Evolutionary conservation across 768 basidiomycete genomes (phyloP), one percentile per base, ranked within the genome.

Genomic region (Lyophyllum atratum): DNA sequence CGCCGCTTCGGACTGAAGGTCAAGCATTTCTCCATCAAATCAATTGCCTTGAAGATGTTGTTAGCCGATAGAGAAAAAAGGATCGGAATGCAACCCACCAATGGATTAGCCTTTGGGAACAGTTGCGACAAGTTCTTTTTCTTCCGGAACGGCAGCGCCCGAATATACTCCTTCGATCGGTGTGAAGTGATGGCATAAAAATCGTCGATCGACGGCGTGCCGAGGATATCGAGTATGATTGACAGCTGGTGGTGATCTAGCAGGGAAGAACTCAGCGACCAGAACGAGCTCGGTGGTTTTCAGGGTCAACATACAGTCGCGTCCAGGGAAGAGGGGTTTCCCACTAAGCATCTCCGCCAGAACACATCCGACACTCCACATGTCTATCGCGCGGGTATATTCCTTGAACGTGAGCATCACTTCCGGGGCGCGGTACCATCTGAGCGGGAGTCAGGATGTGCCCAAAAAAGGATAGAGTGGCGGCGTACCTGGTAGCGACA

Each of bases 321-420:
- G 80, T n/a, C 95, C 95, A 5, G 95, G 95, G 73, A 98, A 98
- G 55, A 98, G 74, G 0, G 95, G 92, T 67, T 90, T 87, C n/a
- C 95, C 93, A 56, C 82, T 86, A 0, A 95, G 76, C 93, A 95
- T 94, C 74, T 95, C 95, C 7, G 95, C 95, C 47, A 93, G 74
- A 2, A 93, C 86, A 67, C 92, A 93, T 1, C 92, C 90, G 19
- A 93, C 90, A 56, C 85, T 86, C 92, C 92, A 94, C 69, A 93
- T 82, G 61, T 93, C 91, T 70, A 93, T 90, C 0, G 89, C 89
- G 31, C 84, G 83, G 5, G 93, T 95, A 70, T 98, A 98, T 76
- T 95, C 89, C 68, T 95, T 94, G 79, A 97, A 98, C 0, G 93
- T 96, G 33, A 98, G 82, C 96, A 98, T 98, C 59, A 98, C 92